Evolutionary conservation across 192 early-diverging fungal genomes (phyloP).

Genomic region (Linnemannia schmuckeri): DNA sequence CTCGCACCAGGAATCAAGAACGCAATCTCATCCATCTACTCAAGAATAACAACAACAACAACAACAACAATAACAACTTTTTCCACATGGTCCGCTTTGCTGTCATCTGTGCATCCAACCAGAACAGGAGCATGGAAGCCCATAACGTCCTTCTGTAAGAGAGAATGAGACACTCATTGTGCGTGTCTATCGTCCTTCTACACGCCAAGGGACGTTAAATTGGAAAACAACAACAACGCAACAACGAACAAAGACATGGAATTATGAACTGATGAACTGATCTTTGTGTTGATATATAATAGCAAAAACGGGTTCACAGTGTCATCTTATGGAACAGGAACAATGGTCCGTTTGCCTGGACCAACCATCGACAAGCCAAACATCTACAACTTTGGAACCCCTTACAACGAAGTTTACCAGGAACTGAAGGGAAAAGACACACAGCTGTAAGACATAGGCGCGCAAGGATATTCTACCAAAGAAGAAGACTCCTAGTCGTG

Average conservation of each 20-base stretch:
- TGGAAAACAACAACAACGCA: background rate
- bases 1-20: background rate
- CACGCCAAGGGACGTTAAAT: background rate
- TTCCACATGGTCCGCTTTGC: constrained; percentile 83
- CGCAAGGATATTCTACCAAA: background rate
- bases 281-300: background rate
- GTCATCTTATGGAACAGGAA: constrained; percentile 92
- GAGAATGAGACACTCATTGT: background rate
- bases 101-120: constrained; percentile 97
- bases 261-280: background rate
- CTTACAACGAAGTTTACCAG: constrained; percentile 90
- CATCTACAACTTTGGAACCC: constrained; percentile 92
- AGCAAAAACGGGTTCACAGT: constrained; percentile 85
- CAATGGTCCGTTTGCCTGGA: constrained; percentile 90
- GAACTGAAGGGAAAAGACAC: constrained; percentile 82
- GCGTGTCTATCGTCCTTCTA: background rate
- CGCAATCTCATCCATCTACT: background rate
- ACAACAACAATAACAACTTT: background rate
- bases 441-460: constrained; percentile 61
- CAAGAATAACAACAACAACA: background rate
- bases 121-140: constrained; percentile 98
- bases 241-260: background rate
- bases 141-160: constrained; percentile 81
- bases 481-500: no score
- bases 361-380: constrained; percentile 90